These are phyloP conservation scores for Scedosporium minutisporum DNA, from an alignment of 2,329 filamentous ascomycete genomes.

Conservation along the genomic window DNA sequence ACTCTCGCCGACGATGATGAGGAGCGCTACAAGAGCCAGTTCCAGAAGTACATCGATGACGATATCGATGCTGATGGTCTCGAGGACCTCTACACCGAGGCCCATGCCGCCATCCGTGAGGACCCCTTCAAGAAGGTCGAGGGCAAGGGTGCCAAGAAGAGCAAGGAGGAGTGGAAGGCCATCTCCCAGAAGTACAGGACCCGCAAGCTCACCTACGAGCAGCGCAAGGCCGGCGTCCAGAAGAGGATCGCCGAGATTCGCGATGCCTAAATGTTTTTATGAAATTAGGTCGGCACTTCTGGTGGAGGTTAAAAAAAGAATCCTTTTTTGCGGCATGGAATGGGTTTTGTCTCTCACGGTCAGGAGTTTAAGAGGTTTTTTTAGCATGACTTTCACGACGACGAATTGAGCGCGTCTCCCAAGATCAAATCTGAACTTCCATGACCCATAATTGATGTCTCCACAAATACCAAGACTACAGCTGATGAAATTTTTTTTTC, in stretches of 20 bases:
- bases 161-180: conserved; percentile 92
- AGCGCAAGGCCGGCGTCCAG: conserved; percentile 79
- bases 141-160: conserved; percentile 72
- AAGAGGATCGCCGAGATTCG: conserved; percentile 81
- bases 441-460: neutral
- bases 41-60: conserved; percentile 95
- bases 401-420: conserved; percentile 5
- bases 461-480: neutral
- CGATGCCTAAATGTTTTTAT: conserved; percentile 29
- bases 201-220: conserved; percentile 68
- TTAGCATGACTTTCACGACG: conserved; percentile 8
- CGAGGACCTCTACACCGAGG: conserved; percentile 92
- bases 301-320: neutral
- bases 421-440: conserved; percentile 1
- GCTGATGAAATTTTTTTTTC: too few species aligned
- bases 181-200: conserved; percentile 85
- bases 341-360: conserved; percentile 2
- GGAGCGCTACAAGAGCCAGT: conserved; percentile 98
- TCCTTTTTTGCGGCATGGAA: conserved; percentile 1
- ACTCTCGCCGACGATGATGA: conserved; percentile 98
- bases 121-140: conserved; percentile 94
- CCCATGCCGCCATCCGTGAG: conserved; percentile 93
- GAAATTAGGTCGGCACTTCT: neutral
- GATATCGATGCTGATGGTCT: conserved; percentile 93
- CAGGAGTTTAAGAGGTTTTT: conserved; percentile 4